Conservation (phyloP, 306 rosid genomes). For the Ochetophila trinervis region DNA sequence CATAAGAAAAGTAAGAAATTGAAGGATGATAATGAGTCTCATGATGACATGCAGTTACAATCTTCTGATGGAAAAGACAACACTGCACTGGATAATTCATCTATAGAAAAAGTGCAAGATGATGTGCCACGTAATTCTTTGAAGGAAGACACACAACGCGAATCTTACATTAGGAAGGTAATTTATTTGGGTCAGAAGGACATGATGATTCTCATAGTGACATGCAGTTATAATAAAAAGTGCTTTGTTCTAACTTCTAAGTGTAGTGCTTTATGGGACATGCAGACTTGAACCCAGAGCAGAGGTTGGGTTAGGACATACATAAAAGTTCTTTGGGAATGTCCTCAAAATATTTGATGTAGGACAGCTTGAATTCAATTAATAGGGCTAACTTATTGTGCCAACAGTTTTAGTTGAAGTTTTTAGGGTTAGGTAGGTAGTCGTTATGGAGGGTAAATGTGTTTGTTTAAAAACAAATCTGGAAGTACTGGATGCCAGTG, state of each 20-base stretch:
- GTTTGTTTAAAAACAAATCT: no score
- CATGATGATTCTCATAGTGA: not conserved
- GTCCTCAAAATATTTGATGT: no score
- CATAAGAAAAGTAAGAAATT: constrained; percentile 53
- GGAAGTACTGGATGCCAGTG: no score
- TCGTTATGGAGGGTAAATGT: no score
- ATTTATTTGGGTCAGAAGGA: constrained; percentile 21
- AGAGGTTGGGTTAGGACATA: not conserved
- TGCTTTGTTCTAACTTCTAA: no score
- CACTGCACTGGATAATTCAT: constrained; percentile 25
- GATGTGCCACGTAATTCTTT: constrained; percentile 28
- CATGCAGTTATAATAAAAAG: not conserved
- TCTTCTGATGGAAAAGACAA: constrained; percentile 27
- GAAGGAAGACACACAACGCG: constrained; percentile 41
- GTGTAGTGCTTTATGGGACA: not conserved
- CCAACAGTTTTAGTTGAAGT: no score
- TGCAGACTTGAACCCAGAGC: not conserved
- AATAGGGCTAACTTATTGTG: no score
- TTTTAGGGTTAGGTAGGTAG: no score
- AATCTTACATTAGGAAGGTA: constrained; percentile 64
- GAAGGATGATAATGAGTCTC: constrained; percentile 55
- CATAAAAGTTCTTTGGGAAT: no score
- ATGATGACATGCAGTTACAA: constrained; percentile 31
- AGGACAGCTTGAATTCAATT: no score
- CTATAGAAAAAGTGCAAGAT: constrained; percentile 33